Evolutionary conservation across 2,329 filamentous ascomycete species (phyloP), one percentile per base, ranked within the genome.

Genomic region (Penicillium sp.): DNA sequence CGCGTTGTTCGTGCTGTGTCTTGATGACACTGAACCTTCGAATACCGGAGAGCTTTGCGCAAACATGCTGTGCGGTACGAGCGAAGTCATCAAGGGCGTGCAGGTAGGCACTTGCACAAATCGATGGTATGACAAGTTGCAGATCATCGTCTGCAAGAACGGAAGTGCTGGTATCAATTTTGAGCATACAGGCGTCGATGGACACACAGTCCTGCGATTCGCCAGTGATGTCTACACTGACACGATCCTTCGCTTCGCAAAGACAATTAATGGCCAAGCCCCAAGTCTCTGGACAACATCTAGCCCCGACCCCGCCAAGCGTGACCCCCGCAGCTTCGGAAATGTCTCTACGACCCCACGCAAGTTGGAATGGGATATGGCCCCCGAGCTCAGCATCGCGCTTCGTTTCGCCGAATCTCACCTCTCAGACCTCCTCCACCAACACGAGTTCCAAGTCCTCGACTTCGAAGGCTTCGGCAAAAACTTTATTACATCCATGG

Each of bases 91-190:
- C 68, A 90, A 89, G 70, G 95, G 95, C 5, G 90, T 99, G 2
- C 95, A 99, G 76, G 92, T 97, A 45, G 95, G 95, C 29, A 98
- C 95, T 2, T 99, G 95, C 77, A 97, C 93, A 14, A 99, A 99
- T 75, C 84, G 95, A 60, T 99, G 95, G 95, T 99, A 99, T 70
- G 95, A 99, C 78, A 99, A 99, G 79, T 82, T 99, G 48, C 95
- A 99, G 72, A 97, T 99, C 61, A 98, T 99, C 53, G 95, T 99
- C 50, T 98, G 95, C 82, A 96, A 96, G 79, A 99, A 98, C 75
- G 95, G 95, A 56, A 96, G 91, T 70, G 95, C 95, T 0, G 95
- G 95, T 6, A 98, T 99, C 85, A 99, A 99, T 77, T 98, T 99
- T 68, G 95, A 99, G 74, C 95, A 99, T 70, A 99, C 95, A 0